Conservation (phyloP, 192 early-diverging fungal species). For the Helicostylum pulchrum region DNA sequence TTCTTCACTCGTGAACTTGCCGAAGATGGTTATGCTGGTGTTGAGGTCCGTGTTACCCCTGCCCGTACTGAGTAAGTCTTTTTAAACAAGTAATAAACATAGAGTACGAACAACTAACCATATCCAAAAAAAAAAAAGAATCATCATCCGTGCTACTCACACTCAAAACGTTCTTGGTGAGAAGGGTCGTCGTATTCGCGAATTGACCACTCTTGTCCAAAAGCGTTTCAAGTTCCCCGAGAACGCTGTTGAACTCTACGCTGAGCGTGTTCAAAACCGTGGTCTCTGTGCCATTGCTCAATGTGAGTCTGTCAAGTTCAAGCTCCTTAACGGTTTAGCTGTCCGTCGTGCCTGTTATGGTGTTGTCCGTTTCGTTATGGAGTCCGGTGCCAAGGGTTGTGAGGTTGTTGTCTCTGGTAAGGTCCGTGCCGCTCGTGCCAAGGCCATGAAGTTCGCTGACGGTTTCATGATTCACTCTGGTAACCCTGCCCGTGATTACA, state of each 20-base stretch:
- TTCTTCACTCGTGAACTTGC: slow-evolving; percentile 97
- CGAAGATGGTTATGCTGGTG: slow-evolving; percentile 98
- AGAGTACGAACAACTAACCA: too few relatives aligned
- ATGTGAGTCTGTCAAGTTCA: slow-evolving; percentile 98
- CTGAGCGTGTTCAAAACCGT: slow-evolving; percentile 95
- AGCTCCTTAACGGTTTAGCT: slow-evolving; percentile 94
- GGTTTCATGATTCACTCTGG: slow-evolving; percentile 99
- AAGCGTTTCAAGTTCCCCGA: slow-evolving; percentile 99
- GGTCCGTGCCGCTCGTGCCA: slow-evolving; percentile 99
- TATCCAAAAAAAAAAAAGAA: slow-evolving; percentile 35
- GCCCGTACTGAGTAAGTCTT: slow-evolving; percentile 88
- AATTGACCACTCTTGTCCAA: slow-evolving; percentile 96
- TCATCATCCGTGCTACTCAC: slow-evolving; percentile 99
- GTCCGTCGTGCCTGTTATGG: slow-evolving; percentile 97
- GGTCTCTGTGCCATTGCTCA: slow-evolving; percentile 98
- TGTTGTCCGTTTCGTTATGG: slow-evolving; percentile 99
- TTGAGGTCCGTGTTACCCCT: slow-evolving; percentile 99
- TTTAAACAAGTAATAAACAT: too few relatives aligned
- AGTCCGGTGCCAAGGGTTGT: slow-evolving; percentile 98
- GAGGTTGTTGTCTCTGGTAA: slow-evolving; percentile 99
- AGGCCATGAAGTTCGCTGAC: slow-evolving; percentile 99
- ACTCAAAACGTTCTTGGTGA: slow-evolving; percentile 98
- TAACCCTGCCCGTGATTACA: slow-evolving; percentile 94
- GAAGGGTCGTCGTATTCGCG: slow-evolving; percentile 98
- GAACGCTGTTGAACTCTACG: slow-evolving; percentile 97